Base-by-base conservation (phyloP, 2,329 filamentous ascomycete species). In the Plenodomus tracheiphilus region DNA sequence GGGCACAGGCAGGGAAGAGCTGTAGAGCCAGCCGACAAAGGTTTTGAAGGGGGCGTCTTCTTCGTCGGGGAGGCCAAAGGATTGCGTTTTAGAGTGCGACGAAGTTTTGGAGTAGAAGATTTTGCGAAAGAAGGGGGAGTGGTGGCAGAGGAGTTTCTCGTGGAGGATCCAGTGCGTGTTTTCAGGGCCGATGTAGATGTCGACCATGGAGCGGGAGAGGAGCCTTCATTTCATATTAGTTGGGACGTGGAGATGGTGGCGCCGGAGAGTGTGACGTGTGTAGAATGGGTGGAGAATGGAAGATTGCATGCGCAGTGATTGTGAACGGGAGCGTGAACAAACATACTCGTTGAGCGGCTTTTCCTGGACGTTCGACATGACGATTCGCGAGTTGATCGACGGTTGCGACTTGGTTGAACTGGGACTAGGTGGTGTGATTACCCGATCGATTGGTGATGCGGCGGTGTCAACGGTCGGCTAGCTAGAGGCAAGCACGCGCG, bases 101-200 rank as follows among this genome's bases (percentile, higher is more conserved):
- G 46, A 50, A 28, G 47, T 48, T 42, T 74, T 72, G 47, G 53
- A 58, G 65, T 79, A 76, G 72, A 82, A 81, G 67, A 77, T 75
- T 46, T 75, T 73, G 59, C 75, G 71, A 75, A 82, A 82, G 73
- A 79, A 81, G 40, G 75, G 74, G 28, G 77, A 80, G 66, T 80
- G 75, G 60, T 80, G 64, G 72, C 78, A 81, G 39, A 82, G 76
- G 7, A 82, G 78, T 56, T 80, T 80, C 61, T 82, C 78, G 72
- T 82, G 80, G 3, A 82, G 72, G 47, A 77, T 74, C 79, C 79
- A 82, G 66, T 79, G 77, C 1, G 78, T 81, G 69, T 79, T 79
- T 30, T 80, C 76, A 6, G 72, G 54, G 45, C 80, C 80, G 64
- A 82, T 77, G 64, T 81, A 82, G 66, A 82, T 76, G 68, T 82